Evolutionary conservation across 768 basidiomycete species (phyloP).

Genomic region (Mycena chlorophos): DNA sequence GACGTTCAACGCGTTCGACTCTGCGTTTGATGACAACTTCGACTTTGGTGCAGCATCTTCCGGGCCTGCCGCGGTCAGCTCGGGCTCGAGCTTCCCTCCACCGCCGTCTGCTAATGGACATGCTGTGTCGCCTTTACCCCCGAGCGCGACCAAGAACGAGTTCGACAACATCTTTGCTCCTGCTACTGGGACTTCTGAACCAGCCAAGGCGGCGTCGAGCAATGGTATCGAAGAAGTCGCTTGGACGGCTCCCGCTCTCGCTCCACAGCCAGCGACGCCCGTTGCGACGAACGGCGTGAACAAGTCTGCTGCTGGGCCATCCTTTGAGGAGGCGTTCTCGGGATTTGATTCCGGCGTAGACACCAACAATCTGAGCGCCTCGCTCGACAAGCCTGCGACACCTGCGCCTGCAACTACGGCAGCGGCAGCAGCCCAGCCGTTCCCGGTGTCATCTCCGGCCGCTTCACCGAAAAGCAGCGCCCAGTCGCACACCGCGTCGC

Average conservation of each 20-base stretch:
- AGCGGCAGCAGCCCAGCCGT: slow-evolving; percentile 15
- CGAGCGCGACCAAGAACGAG: slow-evolving; percentile 16
- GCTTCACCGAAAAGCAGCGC: slow-evolving; percentile 13
- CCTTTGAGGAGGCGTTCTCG: slow-evolving; percentile 61
- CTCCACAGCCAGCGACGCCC: slow-evolving; percentile 11
- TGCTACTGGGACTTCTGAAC: background rate
- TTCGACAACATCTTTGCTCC: slow-evolving; percentile 19
- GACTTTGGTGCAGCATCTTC: slow-evolving; percentile 58
- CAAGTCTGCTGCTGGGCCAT: slow-evolving; percentile 15
- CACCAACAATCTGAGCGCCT: slow-evolving; percentile 41
- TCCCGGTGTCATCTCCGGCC: slow-evolving; percentile 12
- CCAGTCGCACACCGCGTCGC: slow-evolving; percentile 25
- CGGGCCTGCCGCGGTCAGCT: slow-evolving; percentile 37
- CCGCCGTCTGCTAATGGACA: slow-evolving; percentile 32
- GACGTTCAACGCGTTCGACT: slow-evolving; percentile 59
- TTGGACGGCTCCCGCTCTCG: slow-evolving; percentile 10
- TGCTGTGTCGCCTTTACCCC: slow-evolving; percentile 11
- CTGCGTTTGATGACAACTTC: slow-evolving; percentile 62
- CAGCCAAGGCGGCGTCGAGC: slow-evolving; percentile 2
- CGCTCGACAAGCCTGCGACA: slow-evolving; percentile 38
- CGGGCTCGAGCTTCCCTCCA: slow-evolving; percentile 33
- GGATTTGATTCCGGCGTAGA: slow-evolving; percentile 42
- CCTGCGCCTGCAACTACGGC: slow-evolving; percentile 30
- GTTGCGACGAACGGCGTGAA: slow-evolving; percentile 1
- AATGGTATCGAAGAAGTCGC: slow-evolving; percentile 23